Evolutionary conservation across 345 rosid species (phyloP), one percentile per base, ranked within the genome.

Genomic region (Ceriops tagal): DNA sequence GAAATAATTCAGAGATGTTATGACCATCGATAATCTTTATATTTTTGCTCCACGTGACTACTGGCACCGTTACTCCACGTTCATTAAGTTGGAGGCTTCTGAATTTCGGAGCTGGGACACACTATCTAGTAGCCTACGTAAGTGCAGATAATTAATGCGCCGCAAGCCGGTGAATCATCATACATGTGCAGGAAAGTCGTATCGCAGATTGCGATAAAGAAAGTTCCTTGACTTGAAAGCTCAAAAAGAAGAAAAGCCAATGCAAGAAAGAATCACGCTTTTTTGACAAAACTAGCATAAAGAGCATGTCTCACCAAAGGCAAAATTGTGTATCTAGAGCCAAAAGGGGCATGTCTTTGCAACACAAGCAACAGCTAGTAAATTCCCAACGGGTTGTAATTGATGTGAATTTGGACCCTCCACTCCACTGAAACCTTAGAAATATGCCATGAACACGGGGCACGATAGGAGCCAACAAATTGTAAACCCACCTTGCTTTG

Each of bases 371-470:
- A 73, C 57, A 56, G 43, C 37, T 8, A 18, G 60, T 56, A 66
- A 72, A 78, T 63, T 75, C 77, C 49, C 43, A 51, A 75, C 72
- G 75, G 71, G 75, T 65, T 62, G 64, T 55, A 58, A 76, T 80
- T 74, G 70, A 82, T 73, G 62, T n/a, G 60, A 43, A 35, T 58
- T 57, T 56, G 84, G 78, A 69, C 81, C 79, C 79, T 49, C 68
- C 74, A 35, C 73, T n/a, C 49, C 16, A 43, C 5, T 15, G 27
- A n/a, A 37, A 47, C 53, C 64, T 28, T 31, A 20, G 67, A 61
- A 64, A 67, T 55, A 73, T 64, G 55, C 65, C 65, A 53, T 47
- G 31, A 58, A 64, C 72, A 71, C 62, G 64, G 64, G 78, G 71
- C 78, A 9, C 39, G 65, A 70, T 53, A 28, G 21, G 71, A 75